phyloP scores from a whole-genome alignment of 768 basidiomycete species.

The Nevesoporus exiguus region DNA sequence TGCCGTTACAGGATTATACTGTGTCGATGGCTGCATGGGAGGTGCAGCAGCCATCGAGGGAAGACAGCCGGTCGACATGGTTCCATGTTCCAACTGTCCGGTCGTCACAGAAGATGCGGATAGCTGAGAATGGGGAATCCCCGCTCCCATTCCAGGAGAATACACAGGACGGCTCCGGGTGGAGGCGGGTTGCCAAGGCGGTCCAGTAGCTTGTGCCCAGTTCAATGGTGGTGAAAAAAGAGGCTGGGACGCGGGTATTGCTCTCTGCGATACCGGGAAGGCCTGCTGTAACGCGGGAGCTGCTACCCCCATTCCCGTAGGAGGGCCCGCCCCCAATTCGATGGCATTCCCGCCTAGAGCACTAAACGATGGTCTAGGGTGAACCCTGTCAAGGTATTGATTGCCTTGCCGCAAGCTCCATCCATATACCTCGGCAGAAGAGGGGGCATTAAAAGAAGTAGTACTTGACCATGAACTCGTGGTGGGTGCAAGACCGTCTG shows the following conservation, averaged over 20 bases:
- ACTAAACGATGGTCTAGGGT: background rate
- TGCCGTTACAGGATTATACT: constrained; percentile 1
- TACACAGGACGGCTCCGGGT: constrained; percentile 3
- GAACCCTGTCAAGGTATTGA: background rate
- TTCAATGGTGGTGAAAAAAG: background rate
- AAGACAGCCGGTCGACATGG: background rate
- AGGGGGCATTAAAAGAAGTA: background rate
- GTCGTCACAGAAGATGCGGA: background rate
- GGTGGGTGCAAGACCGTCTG: background rate
- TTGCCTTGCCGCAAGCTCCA: background rate
- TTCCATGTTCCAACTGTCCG: background rate
- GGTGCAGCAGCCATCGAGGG: background rate
- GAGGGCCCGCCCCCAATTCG: background rate
- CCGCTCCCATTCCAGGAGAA: background rate
- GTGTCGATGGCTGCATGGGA: background rate
- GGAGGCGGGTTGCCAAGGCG: constrained; percentile 1
- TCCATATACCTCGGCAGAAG: background rate
- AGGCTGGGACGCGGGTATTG: background rate
- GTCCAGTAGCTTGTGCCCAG: background rate
- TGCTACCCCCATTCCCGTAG: background rate
- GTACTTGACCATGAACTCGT: constrained; percentile 1
- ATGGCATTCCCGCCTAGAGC: background rate
- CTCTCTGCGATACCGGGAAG: background rate
- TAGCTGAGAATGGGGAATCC: background rate
- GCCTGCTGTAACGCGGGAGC: constrained; percentile 1